These are phyloP conservation scores for Calonectria pauciramosa DNA, from an alignment of 2,329 filamentous ascomycete genomes.

Conservation along the genomic window DNA sequence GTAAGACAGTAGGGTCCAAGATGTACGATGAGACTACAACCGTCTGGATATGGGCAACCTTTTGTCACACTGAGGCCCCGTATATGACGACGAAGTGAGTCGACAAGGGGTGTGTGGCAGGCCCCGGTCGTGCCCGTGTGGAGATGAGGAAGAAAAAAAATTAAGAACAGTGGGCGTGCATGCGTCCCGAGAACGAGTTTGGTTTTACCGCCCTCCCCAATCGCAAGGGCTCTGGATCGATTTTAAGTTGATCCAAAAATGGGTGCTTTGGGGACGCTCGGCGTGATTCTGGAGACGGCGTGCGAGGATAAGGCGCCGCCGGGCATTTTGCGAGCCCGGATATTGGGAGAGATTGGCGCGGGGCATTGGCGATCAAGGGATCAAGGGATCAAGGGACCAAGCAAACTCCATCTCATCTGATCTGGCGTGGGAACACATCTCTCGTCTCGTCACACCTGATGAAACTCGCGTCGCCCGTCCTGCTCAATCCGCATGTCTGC, in stretches of 20 bases:
- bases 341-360: constrained; percentile 12
- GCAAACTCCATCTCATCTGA: constrained; percentile 13
- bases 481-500: background rate
- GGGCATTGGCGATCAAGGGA: background rate
- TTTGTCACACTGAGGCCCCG: background rate
- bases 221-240: background rate
- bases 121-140: background rate
- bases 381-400: background rate
- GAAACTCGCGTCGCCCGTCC: background rate
- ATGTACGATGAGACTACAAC: background rate
- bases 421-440: constrained; percentile 7
- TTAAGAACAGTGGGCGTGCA: background rate
- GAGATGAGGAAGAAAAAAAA: background rate
- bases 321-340: background rate
- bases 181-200: background rate
- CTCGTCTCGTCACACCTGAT: background rate
- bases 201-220: background rate
- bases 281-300: background rate
- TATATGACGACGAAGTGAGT: constrained; percentile 1
- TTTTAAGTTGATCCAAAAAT: constrained; percentile 9
- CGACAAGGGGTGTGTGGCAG: background rate
- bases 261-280: background rate
- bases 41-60: background rate
- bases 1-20: constrained; percentile 12
- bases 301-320: background rate